Evolutionary conservation across 2,329 filamentous ascomycete species (phyloP).

Genomic region (Colletotrichum lentis): DNA sequence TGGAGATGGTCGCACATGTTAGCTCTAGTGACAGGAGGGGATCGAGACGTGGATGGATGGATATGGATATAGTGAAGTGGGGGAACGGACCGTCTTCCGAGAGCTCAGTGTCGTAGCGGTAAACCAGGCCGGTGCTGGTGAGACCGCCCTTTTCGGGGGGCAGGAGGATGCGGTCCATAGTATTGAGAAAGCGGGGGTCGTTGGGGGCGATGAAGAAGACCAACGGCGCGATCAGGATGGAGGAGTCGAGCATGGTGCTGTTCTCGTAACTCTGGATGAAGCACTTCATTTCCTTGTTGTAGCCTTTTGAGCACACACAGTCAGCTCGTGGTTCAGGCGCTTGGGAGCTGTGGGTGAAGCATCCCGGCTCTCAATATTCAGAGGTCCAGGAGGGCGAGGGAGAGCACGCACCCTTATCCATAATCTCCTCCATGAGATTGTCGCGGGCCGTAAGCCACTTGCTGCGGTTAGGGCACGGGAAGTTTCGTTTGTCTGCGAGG

Average conservation of each 20-base stretch:
- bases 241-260: slow-evolving; percentile 74
- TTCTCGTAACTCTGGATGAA: slow-evolving; percentile 82
- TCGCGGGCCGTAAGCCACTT: slow-evolving; percentile 75
- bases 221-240: slow-evolving; percentile 77
- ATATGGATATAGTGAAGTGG: not conserved
- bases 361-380: not conserved
- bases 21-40: not conserved
- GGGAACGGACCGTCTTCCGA: slow-evolving; percentile 70
- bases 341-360: not conserved
- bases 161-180: slow-evolving; percentile 75
- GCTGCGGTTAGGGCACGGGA: slow-evolving; percentile 74
- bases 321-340: not conserved
- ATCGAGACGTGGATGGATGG: not conserved
- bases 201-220: slow-evolving; percentile 84
- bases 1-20: slow-evolving; percentile 43
- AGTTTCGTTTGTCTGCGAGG: slow-evolving; percentile 76
- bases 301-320: slow-evolving; percentile 55
- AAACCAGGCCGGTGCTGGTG: slow-evolving; percentile 78
- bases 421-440: slow-evolving; percentile 75
- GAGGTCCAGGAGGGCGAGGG: too few species aligned
- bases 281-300: slow-evolving; percentile 72
- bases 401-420: slow-evolving; percentile 66
- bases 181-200: slow-evolving; percentile 77
- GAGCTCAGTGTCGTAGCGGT: slow-evolving; percentile 74
- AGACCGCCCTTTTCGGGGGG: slow-evolving; percentile 78